phyloP scores from a whole-genome alignment of 345 rosid genomes.

The Turritis glabra region DNA sequence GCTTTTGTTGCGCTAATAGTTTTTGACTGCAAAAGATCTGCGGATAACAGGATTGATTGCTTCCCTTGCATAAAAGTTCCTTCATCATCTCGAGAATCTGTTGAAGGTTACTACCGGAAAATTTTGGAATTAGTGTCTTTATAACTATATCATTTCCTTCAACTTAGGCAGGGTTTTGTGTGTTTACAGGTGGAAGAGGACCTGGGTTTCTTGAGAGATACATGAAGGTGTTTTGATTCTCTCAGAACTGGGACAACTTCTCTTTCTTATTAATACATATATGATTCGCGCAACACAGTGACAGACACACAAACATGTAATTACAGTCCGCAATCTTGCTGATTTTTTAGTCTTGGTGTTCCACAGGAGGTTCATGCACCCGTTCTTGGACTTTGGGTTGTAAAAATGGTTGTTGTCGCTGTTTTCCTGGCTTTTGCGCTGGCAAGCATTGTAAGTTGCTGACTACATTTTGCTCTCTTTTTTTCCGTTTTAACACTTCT shows the following conservation, averaged over 20 bases:
- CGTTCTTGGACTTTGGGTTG: constrained; percentile 76
- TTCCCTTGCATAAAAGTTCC: constrained; percentile 78
- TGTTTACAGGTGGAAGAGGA: constrained; percentile 60
- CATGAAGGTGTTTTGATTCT: constrained; percentile 67
- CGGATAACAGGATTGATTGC: constrained; percentile 85
- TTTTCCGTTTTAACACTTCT: not conserved
- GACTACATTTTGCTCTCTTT: not conserved
- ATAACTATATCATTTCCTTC: not conserved
- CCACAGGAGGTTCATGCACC: constrained; percentile 89
- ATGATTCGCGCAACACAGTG: constrained; percentile 4
- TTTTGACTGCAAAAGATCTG: constrained; percentile 81
- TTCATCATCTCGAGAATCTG: constrained; percentile 56
- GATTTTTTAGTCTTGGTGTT: constrained; percentile 25
- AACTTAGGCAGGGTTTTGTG: constrained; percentile 30
- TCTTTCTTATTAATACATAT: constrained; percentile 20
- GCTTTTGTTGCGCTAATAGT: constrained; percentile 95
- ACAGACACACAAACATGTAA: constrained; percentile 12
- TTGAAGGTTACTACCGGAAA: constrained; percentile 55
- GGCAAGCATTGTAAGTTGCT: constrained; percentile 80
- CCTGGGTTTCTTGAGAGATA: constrained; percentile 83
- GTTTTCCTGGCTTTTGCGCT: constrained; percentile 71
- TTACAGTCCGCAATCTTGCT: constrained; percentile 12
- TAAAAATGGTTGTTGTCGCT: constrained; percentile 70
- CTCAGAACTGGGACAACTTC: constrained; percentile 12
- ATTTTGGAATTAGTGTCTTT: not conserved